Conservation (phyloP, 1,284 basidiomycete species). For the Ganoderma sinense region DNA sequence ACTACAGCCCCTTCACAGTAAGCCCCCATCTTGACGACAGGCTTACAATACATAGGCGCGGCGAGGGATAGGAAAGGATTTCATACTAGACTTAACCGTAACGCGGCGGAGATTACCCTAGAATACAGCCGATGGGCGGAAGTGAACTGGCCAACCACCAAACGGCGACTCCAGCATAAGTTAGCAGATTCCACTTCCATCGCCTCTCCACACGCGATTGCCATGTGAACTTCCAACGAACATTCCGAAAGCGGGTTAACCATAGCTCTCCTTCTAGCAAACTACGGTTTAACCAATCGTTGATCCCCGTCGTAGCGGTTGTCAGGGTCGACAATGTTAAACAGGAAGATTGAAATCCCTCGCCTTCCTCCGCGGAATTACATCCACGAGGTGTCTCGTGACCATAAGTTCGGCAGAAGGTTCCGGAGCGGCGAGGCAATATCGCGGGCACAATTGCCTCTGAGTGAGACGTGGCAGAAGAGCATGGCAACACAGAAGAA, state of each 20-base stretch:
- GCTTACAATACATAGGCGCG: too few relatives aligned
- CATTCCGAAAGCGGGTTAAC: too few relatives aligned
- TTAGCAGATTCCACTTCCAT: too few relatives aligned
- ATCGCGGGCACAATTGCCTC: conserved; percentile 3
- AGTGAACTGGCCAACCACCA: too few relatives aligned
- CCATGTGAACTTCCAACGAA: background rate
- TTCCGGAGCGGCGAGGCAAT: conserved; percentile 2
- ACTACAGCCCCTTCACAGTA: too few relatives aligned
- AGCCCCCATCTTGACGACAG: too few relatives aligned
- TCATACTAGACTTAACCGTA: too few relatives aligned
- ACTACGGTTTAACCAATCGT: background rate
- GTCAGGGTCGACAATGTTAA: background rate
- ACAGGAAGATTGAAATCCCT: background rate
- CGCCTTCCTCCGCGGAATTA: background rate
- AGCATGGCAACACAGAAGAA: background rate
- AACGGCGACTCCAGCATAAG: too few relatives aligned
- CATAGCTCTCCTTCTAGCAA: background rate
- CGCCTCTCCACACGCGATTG: background rate
- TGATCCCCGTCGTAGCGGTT: background rate
- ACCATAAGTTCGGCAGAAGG: background rate
- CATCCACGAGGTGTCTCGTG: background rate
- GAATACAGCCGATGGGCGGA: too few relatives aligned
- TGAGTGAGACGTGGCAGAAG: background rate
- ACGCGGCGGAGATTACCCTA: too few relatives aligned
- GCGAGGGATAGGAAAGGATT: too few relatives aligned